Evolutionary conservation across 441 rosid genomes (phyloP).

Genomic region (Cnidoscolus chayamansa): DNA sequence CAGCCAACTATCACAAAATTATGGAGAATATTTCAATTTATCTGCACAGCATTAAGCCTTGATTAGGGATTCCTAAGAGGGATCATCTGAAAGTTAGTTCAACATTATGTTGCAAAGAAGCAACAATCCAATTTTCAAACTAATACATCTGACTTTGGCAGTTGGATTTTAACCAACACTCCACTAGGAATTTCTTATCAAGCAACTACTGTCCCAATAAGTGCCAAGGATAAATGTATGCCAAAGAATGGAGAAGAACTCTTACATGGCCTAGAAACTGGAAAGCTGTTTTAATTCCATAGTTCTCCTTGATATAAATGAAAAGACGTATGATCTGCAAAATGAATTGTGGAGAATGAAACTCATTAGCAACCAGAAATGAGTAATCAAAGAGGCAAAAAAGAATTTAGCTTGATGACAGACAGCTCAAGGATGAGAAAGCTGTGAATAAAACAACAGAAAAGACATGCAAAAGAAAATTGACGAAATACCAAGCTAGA

Average conservation of each 20-base stretch:
- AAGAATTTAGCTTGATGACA: slow-evolving; percentile 8
- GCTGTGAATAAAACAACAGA: background rate
- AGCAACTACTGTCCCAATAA: background rate
- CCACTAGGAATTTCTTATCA: background rate
- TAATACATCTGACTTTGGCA: background rate
- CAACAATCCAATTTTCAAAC: background rate
- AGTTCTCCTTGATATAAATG: slow-evolving; percentile 78
- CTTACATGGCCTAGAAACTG: slow-evolving; percentile 88
- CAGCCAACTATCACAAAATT: background rate
- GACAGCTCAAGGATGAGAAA: background rate
- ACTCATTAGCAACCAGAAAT: slow-evolving; percentile 17
- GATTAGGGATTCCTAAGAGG: no score
- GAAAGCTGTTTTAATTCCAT: slow-evolving; percentile 75
- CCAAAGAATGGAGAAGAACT: slow-evolving; percentile 13
- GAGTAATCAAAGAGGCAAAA: slow-evolving; percentile 4
- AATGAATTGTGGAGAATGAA: slow-evolving; percentile 25
- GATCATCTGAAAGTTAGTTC: background rate
- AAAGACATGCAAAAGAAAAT: slow-evolving; percentile 14
- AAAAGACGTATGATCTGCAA: slow-evolving; percentile 91
- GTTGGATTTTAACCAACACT: background rate
- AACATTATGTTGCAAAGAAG: slow-evolving; percentile 2
- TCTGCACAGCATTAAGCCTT: no score
- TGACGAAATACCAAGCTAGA: slow-evolving; percentile 78
- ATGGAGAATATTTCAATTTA: background rate
- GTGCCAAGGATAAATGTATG: background rate